A percentile compares a stretch with the other conserved stretches of the same genome.
Evolutionary conservation across 108 stramenopile species (phyloP).

Genomic region (Skeletonema costatum): DNA sequence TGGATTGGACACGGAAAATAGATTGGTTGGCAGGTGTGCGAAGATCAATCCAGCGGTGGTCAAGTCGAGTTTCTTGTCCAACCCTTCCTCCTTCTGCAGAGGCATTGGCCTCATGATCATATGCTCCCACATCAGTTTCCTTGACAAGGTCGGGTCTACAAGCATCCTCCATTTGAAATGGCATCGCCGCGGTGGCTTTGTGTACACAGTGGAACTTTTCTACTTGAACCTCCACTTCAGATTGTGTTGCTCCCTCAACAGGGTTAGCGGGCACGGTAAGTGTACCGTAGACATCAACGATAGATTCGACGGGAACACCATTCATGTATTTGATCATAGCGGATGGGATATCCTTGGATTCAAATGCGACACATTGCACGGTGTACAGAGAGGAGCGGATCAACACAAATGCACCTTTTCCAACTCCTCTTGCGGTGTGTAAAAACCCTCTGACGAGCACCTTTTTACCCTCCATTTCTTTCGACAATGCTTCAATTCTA

Average conservation of each 20-base stretch:
- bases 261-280: conserved; percentile 82
- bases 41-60: conserved; percentile 97
- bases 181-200: conserved; percentile 84
- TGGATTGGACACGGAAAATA: conserved; percentile 96
- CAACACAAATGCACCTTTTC: conserved; percentile 95
- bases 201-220: conserved; percentile 84
- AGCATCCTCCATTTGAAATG: conserved; percentile 98
- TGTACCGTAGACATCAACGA: conserved; percentile 92
- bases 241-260: conserved; percentile 93
- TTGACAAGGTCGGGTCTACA: conserved; percentile 87
- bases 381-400: conserved; percentile 91
- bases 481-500: conserved; percentile 72
- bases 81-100: conserved; percentile 78
- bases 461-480: conserved; percentile 70
- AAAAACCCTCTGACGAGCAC: conserved; percentile 92
- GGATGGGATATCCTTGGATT: conserved; percentile 59
- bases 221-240: conserved; percentile 92
- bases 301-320: conserved; percentile 86
- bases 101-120: conserved; percentile 75
- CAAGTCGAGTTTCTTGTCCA: conserved; percentile 90
- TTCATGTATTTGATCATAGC: conserved; percentile 97
- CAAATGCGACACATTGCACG: conserved; percentile 94
- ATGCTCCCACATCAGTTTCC: conserved; percentile 86
- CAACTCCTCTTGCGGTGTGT: conserved; percentile 81
- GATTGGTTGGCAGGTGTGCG: conserved; percentile 98